Evolutionary conservation across 1,139 yeast genomes (phyloP).

Genomic region (Blastobotrys serpentis): DNA sequence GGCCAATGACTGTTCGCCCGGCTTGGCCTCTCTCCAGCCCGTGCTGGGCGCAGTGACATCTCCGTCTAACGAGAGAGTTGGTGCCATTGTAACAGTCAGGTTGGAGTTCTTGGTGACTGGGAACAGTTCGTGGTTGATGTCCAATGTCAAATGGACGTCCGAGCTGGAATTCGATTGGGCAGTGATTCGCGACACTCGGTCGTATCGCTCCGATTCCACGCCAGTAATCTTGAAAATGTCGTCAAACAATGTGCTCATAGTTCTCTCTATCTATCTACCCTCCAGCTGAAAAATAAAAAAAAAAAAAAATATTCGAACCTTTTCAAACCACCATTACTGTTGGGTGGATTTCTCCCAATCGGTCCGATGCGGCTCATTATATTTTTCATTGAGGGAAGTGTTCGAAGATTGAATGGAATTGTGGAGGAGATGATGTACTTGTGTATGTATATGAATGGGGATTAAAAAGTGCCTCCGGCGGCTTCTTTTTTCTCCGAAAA

Average conservation of each 20-base stretch:
- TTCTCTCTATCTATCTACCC: not conserved
- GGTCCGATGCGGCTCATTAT: no score
- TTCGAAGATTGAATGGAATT: no score
- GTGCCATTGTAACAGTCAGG: constrained; percentile 84
- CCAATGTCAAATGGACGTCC: constrained; percentile 83
- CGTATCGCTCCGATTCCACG: constrained; percentile 86
- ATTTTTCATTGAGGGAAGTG: no score
- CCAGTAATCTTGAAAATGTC: constrained; percentile 87
- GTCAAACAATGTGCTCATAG: constrained; percentile 70
- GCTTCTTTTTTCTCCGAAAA: no score
- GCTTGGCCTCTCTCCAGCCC: constrained; percentile 84
- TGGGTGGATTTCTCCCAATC: no score
- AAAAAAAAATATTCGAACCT: no score
- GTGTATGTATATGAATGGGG: no score
- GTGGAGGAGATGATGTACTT: no score
- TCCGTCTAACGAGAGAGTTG: constrained; percentile 62
- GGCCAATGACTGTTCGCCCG: constrained; percentile 81
- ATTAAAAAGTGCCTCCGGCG: no score
- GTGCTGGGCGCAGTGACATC: constrained; percentile 57
- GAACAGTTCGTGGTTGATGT: constrained; percentile 88
- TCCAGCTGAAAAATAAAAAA: not conserved
- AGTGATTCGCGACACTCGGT: constrained; percentile 85
- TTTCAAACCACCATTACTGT: no score
- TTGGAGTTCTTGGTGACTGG: constrained; percentile 79
- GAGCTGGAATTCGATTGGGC: constrained; percentile 83